Evolutionary conservation across 345 rosid genomes (phyloP).

Genomic region (Lepidium aucheri): DNA sequence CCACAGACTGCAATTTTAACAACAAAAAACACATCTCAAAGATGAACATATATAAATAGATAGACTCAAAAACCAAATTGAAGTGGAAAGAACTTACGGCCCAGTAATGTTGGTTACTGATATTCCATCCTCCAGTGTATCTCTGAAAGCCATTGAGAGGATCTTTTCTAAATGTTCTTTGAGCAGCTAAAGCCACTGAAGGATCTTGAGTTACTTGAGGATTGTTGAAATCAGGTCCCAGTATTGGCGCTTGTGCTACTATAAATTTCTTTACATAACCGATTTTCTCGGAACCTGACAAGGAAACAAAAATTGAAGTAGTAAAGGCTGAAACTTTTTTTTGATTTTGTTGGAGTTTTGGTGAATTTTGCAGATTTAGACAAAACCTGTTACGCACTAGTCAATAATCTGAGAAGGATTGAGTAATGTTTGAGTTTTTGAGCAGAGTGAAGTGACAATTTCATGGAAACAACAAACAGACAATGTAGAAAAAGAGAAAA

Average conservation of each 20-base stretch:
- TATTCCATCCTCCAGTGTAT: constrained; percentile 87
- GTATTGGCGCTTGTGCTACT: constrained; percentile 48
- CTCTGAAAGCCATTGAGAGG: constrained; percentile 64
- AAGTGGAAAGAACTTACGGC: constrained; percentile 49
- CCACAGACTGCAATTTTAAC: constrained; percentile 62
- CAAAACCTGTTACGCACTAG: neutral
- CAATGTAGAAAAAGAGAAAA: neutral
- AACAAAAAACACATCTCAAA: neutral
- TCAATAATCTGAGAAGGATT: neutral
- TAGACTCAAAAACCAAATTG: neutral
- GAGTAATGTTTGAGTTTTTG: neutral
- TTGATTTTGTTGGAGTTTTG: neutral
- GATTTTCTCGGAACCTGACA: constrained; percentile 19
- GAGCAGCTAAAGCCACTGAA: constrained; percentile 58
- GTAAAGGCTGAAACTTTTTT: neutral
- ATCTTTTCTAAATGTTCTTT: constrained; percentile 78
- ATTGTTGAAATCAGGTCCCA: constrained; percentile 36
- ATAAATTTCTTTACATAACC: constrained; percentile 22
- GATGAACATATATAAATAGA: neutral
- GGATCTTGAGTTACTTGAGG: constrained; percentile 23
- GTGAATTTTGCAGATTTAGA: neutral
- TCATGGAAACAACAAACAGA: constrained; percentile 23
- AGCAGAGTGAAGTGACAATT: constrained; percentile 4
- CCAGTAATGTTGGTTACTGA: constrained; percentile 81
- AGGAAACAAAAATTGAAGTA: neutral